phyloP scores from a whole-genome alignment of 164 flowering plant species.

The Santalum album region DNA sequence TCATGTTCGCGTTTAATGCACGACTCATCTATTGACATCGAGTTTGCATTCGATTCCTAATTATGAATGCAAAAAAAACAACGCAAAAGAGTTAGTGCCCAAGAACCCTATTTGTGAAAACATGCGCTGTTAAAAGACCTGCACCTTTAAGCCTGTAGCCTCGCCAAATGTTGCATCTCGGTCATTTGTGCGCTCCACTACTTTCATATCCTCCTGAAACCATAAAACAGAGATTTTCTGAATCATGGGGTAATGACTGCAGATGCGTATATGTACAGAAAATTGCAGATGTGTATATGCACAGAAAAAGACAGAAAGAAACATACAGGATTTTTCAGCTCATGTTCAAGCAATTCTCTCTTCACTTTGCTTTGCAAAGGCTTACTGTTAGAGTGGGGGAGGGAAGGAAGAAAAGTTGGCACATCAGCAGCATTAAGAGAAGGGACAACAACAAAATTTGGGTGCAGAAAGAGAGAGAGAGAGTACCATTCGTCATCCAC shows the following conservation, averaged over 20 bases:
- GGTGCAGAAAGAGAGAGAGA: not conserved
- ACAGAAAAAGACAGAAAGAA: not conserved
- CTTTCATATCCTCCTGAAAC: constrained; percentile 36
- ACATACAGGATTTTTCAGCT: constrained; percentile 43
- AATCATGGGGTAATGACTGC: too few species aligned
- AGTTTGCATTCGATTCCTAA: too few species aligned
- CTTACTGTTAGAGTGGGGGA: constrained; percentile 23
- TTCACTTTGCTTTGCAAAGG: constrained; percentile 37
- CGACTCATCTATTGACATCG: constrained; percentile 26
- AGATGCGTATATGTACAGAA: too few species aligned
- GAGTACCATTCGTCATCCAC: constrained; percentile 53
- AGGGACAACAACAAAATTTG: not conserved
- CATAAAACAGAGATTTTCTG: not conserved
- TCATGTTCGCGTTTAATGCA: constrained; percentile 34
- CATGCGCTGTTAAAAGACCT: not conserved
- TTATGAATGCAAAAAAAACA: too few species aligned
- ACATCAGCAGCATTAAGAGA: not conserved
- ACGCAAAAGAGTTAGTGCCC: too few species aligned
- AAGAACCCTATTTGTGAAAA: too few species aligned
- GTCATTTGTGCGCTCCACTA: constrained; percentile 23
- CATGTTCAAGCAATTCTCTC: constrained; percentile 39
- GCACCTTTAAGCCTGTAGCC: constrained; percentile 34
- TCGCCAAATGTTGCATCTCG: too few species aligned
- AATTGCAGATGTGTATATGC: too few species aligned
- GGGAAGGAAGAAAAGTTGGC: not conserved